A percentile compares a stretch with the other conserved stretches of the same genome.
Evolutionary conservation across 345 rosid genomes (phyloP).

Genomic region (Sisymbrium altissimum): DNA sequence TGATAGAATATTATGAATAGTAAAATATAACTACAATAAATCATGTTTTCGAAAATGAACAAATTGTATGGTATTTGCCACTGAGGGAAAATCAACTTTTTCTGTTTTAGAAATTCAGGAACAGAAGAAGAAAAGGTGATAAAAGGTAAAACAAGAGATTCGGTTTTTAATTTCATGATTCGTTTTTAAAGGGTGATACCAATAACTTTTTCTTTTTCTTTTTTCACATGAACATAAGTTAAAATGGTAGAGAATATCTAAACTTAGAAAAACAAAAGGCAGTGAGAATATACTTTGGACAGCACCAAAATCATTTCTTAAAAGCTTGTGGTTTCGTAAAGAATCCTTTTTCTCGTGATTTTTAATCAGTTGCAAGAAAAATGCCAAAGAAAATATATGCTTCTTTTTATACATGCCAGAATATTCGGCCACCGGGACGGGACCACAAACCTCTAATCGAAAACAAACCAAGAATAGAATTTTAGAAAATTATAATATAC

Average conservation of each 20-base stretch:
- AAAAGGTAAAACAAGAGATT: background rate
- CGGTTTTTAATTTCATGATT: background rate
- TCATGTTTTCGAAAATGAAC: background rate
- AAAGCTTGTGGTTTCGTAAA: background rate
- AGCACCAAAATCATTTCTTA: background rate
- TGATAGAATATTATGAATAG: background rate
- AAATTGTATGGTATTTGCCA: background rate
- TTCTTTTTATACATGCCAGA: background rate
- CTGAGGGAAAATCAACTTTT: background rate
- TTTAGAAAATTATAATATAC: background rate
- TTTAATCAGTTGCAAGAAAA: conserved; percentile 1
- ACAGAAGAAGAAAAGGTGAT: background rate
- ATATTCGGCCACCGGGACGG: conserved; percentile 22
- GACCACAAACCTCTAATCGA: conserved; percentile 15
- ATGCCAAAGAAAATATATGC: conserved; percentile 11
- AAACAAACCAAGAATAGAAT: conserved; percentile 1
- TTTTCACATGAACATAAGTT: background rate
- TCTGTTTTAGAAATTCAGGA: background rate
- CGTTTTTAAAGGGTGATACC: background rate
- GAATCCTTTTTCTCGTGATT: background rate
- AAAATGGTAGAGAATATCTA: conserved; percentile 5
- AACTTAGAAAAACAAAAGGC: background rate
- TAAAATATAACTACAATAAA: background rate
- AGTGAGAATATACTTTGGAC: conserved; percentile 17
- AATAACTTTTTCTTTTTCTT: background rate